Percentiles rank a stretch among this genome's conserved stretches.
phyloP scores from a whole-genome alignment of 1,139 yeast species.

The Hemisphaericaspora subhashii region DNA sequence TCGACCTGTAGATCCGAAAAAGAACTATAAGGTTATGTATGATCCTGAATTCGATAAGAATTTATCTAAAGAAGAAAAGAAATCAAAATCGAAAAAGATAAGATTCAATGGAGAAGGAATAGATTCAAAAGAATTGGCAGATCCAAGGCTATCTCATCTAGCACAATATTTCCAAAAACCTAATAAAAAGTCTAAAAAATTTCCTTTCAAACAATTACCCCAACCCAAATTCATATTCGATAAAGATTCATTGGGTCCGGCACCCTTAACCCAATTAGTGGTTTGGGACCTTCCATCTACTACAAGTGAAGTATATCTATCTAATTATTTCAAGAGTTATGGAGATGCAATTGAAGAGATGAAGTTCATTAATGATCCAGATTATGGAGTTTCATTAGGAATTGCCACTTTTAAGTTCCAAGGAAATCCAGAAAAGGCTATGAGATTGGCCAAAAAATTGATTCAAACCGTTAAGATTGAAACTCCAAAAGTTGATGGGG shows the following conservation, averaged over 20 bases:
- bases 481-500: conserved; percentile 42
- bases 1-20: conserved; percentile 22
- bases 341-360: conserved; percentile 59
- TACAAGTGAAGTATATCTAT: conserved; percentile 48
- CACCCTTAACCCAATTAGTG: conserved; percentile 70
- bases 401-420: conserved; percentile 64
- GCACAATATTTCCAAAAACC: conserved; percentile 40
- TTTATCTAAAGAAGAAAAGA: conserved; percentile 29
- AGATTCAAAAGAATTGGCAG: conserved; percentile 19
- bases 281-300: conserved; percentile 61
- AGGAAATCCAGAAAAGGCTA: conserved; percentile 58
- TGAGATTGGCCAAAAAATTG: conserved; percentile 39
- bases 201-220: conserved; percentile 49
- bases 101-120: conserved; percentile 36
- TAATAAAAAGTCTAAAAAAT: conserved; percentile 41
- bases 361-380: conserved; percentile 66
- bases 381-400: conserved; percentile 79
- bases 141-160: conserved; percentile 36
- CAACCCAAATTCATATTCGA: conserved; percentile 61
- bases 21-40: conserved; percentile 45
- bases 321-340: conserved; percentile 54
- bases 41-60: conserved; percentile 56
- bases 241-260: conserved; percentile 71
- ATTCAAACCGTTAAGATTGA: conserved; percentile 28
- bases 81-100: conserved; percentile 39